Percentiles rank a stretch among this genome's conserved stretches.
Conservation (phyloP, 441 rosid species). For the Populus hybrid region DNA sequence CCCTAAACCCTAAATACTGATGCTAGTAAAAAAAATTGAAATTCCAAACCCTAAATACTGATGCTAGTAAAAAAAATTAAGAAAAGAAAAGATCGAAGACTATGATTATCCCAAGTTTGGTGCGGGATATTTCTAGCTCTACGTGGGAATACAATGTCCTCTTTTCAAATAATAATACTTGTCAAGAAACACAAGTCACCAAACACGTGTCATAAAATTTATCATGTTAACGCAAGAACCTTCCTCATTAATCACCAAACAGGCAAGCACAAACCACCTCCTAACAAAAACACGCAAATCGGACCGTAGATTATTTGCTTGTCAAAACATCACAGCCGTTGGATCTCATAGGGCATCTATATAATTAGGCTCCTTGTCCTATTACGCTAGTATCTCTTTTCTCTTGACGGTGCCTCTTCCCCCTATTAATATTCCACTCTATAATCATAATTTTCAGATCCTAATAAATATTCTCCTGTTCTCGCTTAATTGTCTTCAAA, state of each 20-base stretch:
- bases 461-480: no score
- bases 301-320: not conserved
- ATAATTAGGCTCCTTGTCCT: not conserved
- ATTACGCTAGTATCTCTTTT: not conserved
- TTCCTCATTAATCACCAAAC: not conserved
- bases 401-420: not conserved
- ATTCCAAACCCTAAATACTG: no score
- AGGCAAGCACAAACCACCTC: not conserved
- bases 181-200: not conserved
- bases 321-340: not conserved
- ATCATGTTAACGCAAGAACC: not conserved
- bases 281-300: not conserved
- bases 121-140: not conserved
- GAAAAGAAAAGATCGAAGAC: not conserved
- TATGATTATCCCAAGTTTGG: not conserved
- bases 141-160: not conserved
- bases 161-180: not conserved
- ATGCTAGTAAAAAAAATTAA: no score
- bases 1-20: no score
- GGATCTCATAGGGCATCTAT: not conserved
- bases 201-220: not conserved
- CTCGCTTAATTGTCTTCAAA: not conserved
- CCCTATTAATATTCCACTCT: not conserved
- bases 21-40: no score
- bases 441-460: not conserved